Evolutionary conservation across 179 eudicot species (phyloP).

Genomic region (Beta lomatogona): DNA sequence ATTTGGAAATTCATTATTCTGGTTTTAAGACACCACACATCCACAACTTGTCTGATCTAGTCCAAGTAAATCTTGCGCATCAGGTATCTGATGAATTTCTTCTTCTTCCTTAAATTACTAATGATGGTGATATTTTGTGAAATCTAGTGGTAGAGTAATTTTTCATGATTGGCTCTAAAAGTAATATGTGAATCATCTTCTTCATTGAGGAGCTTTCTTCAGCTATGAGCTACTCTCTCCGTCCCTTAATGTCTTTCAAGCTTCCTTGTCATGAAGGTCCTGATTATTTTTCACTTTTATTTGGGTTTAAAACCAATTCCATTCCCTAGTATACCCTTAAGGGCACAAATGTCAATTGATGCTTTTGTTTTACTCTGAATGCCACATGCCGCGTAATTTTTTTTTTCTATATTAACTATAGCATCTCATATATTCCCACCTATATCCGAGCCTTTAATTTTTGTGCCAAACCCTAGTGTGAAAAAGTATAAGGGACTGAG

Average conservation of each 20-base stretch:
- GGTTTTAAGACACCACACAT: constrained; percentile 84
- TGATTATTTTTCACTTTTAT: too few species aligned
- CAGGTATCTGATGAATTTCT: constrained; percentile 52
- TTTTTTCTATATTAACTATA: not conserved
- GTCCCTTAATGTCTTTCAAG: too few species aligned
- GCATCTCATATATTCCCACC: not conserved
- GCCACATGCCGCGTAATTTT: not conserved
- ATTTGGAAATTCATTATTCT: constrained; percentile 73
- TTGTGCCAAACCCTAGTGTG: not conserved
- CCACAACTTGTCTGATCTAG: constrained; percentile 93
- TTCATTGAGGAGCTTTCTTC: not conserved
- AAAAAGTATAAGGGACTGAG: not conserved
- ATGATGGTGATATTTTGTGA: not conserved
- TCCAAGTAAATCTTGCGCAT: constrained; percentile 65
- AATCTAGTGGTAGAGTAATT: not conserved
- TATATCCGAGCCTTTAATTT: too few species aligned
- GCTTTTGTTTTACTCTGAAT: not conserved
- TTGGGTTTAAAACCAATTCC: too few species aligned
- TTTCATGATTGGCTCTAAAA: not conserved
- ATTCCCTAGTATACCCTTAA: not conserved
- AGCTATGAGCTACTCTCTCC: not conserved
- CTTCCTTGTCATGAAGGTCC: not conserved
- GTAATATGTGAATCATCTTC: not conserved
- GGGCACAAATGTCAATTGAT: not conserved
- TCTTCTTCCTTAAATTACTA: not conserved